Percentiles rank a stretch among this genome's conserved stretches.
phyloP scores from a whole-genome alignment of 176 grass and related monocot species.

The Poa pratensis region DNA sequence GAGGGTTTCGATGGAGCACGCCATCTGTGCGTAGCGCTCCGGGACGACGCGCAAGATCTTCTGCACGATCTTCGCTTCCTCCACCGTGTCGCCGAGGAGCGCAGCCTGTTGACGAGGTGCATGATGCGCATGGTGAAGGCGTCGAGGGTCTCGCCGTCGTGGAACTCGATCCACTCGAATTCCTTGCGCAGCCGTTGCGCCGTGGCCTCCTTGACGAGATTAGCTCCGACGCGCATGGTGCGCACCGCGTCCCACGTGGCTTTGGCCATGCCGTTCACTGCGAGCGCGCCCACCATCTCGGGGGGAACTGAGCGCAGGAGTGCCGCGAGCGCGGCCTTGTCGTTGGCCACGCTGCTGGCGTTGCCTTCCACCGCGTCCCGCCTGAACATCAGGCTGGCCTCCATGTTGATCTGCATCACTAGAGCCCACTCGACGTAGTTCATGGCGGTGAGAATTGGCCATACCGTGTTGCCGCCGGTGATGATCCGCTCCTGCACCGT shows the following conservation, averaged over 20 bases:
- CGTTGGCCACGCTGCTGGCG: background rate
- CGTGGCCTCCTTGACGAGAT: background rate
- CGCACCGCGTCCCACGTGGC: background rate
- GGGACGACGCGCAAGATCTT: background rate
- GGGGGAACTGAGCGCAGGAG: background rate
- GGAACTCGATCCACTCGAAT: background rate
- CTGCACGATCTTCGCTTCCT: background rate
- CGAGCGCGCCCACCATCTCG: background rate
- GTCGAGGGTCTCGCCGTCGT: background rate
- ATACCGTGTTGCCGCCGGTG: background rate
- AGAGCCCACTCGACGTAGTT: background rate
- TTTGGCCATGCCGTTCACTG: background rate
- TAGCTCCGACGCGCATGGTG: background rate
- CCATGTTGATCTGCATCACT: background rate
- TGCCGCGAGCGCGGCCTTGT: background rate
- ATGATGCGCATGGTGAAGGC: background rate
- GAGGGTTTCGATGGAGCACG: background rate
- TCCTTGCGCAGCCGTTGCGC: background rate
- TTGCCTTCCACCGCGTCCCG: background rate
- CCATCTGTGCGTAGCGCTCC: background rate
- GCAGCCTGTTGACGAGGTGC: background rate
- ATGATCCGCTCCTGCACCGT: background rate
- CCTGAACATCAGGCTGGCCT: background rate
- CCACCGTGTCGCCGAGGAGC: background rate
- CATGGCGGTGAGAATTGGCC: background rate